Percentiles rank a stretch among this genome's conserved stretches.
Evolutionary conservation across 2,329 filamentous ascomycete species (phyloP).

Genomic region (Cladophialophora chaetospira): DNA sequence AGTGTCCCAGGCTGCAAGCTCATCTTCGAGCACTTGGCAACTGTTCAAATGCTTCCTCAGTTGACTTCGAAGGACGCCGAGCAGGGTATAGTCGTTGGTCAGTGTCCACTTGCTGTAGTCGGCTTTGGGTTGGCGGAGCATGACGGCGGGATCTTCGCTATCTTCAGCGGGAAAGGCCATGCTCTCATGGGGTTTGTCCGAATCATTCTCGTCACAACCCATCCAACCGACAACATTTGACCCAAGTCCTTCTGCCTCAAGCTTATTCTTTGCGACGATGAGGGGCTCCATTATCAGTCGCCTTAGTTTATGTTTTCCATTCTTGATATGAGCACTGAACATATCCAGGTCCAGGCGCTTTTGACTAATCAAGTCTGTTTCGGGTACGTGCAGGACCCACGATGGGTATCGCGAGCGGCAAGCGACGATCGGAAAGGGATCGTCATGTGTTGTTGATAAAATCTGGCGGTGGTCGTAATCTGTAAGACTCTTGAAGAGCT

Average conservation of each 20-base stretch:
- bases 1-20: slow-evolving; percentile 20
- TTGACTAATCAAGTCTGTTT: slow-evolving; percentile 10
- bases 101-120: slow-evolving; percentile 30
- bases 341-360: slow-evolving; percentile 11
- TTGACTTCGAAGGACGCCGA: slow-evolving; percentile 21
- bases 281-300: slow-evolving; percentile 28
- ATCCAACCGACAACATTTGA: slow-evolving; percentile 24
- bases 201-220: no score
- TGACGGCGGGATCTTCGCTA: slow-evolving; percentile 9
- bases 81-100: slow-evolving; percentile 28
- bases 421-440: slow-evolving; percentile 10
- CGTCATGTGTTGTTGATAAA: not conserved
- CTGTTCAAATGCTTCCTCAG: slow-evolving; percentile 6
- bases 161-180: not conserved
- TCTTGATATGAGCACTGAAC: not conserved
- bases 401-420: slow-evolving; percentile 18
- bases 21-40: not conserved
- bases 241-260: slow-evolving; percentile 6
- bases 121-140: slow-evolving; percentile 16
- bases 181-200: not conserved
- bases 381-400: slow-evolving; percentile 25
- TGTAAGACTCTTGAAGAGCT: slow-evolving; percentile 14
- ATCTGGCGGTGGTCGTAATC: slow-evolving; percentile 15
- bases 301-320: slow-evolving; percentile 15
- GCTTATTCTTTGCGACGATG: slow-evolving; percentile 17